Base-by-base conservation (phyloP, 345 rosid genomes). In the Eucalyptus curtisii region DNA sequence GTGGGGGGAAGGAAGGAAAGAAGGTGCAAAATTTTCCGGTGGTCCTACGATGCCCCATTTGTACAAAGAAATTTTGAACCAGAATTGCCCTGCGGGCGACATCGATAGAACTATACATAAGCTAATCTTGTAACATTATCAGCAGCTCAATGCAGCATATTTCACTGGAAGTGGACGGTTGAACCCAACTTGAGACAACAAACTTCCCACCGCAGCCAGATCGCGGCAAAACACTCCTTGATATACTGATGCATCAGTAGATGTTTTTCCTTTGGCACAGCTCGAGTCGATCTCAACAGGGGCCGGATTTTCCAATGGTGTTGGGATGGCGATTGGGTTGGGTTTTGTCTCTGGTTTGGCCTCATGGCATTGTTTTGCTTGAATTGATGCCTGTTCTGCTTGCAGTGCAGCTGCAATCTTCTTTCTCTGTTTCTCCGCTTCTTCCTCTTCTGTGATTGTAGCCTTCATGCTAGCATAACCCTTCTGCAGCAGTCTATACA, bases 171-270 rank as follows among this genome's bases (percentile, higher is more conserved):
- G 89, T 45, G 97, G 96, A 88, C 93, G 98, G 86, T 94, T 96
- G 57, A 95, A 95, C 89, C 98, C 98, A 88, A 91, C 95, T 87
- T 95, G 95, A 2, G 98, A 92, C 55, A 97, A 90, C 92, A 97
- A 90, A 91, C 90, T 96, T 86, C 98, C 98, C 45, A 97, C 99
- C 2, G 91, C 93, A 2, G 98, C 96, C 57, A 96, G 92, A 90
- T 98, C 99, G 71, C 99, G 91, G 94, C 99, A 98, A 92, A 98
- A 98, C 31, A 97, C 94, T 33, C 98, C 99, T 89, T 94, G 96
- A 88, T 82, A 49, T 16, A 82, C 89, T 17, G 95, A 95, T 85
- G 91, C 94, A 86, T 94, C 93, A 14, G 91, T 27, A 50, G 92
- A 57, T 59, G 92, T 42, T 27, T 89, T 64, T 10, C 50, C 59